Conservation (phyloP, 768 basidiomycete species). For the Galerina marginata region DNA sequence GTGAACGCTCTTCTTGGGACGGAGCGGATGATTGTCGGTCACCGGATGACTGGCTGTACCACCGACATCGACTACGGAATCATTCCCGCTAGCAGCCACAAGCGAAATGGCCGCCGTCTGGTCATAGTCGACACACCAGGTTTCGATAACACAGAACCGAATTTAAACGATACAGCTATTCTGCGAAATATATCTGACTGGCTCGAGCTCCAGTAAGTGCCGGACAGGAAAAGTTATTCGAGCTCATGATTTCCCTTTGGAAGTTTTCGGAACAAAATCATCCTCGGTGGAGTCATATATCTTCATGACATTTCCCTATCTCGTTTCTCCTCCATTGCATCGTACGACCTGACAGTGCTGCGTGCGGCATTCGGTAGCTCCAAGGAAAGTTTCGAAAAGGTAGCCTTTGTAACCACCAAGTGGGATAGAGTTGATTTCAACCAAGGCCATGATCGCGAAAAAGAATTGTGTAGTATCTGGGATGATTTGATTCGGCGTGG, state of each 20-base stretch:
- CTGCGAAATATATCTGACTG: background rate
- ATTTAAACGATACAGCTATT: background rate
- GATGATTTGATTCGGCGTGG: background rate
- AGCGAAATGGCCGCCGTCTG: background rate
- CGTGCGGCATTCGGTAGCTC: background rate
- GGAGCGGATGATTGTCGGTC: background rate
- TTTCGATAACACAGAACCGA: background rate
- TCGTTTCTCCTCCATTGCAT: background rate
- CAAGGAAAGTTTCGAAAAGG: background rate
- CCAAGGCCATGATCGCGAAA: background rate
- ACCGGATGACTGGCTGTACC: background rate
- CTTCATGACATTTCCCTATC: background rate
- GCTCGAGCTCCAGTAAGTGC: background rate
- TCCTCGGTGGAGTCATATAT: background rate
- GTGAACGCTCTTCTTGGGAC: background rate
- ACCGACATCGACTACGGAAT: background rate
- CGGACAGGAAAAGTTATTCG: no score
- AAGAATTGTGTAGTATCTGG: background rate
- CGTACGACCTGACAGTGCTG: background rate
- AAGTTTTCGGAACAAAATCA: background rate
- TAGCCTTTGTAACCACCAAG: background rate
- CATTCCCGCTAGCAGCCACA: background rate
- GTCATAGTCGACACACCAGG: constrained; percentile 8
- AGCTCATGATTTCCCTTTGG: background rate
- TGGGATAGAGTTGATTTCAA: background rate